These are phyloP conservation scores for Ajuga reptans DNA, from an alignment of 305 asterid species.

Conservation along the genomic window DNA sequence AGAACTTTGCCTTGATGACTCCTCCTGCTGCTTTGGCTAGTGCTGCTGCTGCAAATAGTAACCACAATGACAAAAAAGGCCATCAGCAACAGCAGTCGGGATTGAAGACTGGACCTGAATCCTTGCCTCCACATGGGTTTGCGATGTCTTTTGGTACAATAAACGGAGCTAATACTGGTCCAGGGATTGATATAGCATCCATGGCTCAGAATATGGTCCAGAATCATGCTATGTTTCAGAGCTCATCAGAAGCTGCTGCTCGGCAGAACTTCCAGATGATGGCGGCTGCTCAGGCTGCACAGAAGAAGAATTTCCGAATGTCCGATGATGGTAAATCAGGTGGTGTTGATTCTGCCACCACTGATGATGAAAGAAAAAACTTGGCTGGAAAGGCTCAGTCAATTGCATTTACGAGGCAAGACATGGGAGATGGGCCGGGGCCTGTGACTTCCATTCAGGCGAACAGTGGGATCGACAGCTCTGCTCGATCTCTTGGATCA, in stretches of 20 bases:
- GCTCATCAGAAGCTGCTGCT: slow-evolving; percentile 49
- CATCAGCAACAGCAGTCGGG: slow-evolving; percentile 41
- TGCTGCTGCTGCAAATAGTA: slow-evolving; percentile 32
- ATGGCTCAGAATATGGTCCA: slow-evolving; percentile 67
- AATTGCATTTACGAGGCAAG: slow-evolving; percentile 63
- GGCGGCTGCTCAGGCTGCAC: slow-evolving; percentile 49
- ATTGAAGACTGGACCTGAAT: slow-evolving; percentile 42
- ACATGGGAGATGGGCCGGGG: slow-evolving; percentile 39
- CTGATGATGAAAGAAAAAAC: slow-evolving; percentile 62
- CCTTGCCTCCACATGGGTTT: slow-evolving; percentile 54
- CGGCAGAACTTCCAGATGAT: slow-evolving; percentile 56
- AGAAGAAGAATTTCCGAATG: slow-evolving; percentile 46
- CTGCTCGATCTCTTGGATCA: slow-evolving; percentile 28
- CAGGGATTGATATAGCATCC: slow-evolving; percentile 51
- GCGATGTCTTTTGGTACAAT: slow-evolving; percentile 74
- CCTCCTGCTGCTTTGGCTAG: slow-evolving; percentile 30
- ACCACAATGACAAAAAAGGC: slow-evolving; percentile 33
- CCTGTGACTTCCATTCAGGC: slow-evolving; percentile 32
- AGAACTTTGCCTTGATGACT: slow-evolving; percentile 57
- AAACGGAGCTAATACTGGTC: slow-evolving; percentile 38
- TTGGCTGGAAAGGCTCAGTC: slow-evolving; percentile 48
- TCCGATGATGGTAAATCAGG: slow-evolving; percentile 55
- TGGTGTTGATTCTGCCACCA: slow-evolving; percentile 34
- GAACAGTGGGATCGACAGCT: slow-evolving; percentile 32
- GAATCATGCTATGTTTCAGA: slow-evolving; percentile 61